phyloP scores from a whole-genome alignment of 1,284 basidiomycete species.

The Ustilago vetiveriae region DNA sequence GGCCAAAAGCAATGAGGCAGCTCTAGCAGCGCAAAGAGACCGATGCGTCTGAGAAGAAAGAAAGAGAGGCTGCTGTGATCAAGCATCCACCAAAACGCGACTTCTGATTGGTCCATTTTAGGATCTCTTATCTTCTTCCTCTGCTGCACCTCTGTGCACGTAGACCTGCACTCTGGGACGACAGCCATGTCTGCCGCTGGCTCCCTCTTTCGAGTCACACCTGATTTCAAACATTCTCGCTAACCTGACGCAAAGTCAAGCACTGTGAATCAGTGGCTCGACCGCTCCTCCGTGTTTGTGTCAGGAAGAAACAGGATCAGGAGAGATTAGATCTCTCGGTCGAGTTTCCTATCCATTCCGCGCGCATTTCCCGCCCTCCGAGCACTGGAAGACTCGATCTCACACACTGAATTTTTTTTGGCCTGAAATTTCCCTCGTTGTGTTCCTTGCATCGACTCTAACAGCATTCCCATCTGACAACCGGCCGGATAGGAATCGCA shows the following conservation, averaged over 20 bases:
- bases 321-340: constrained; percentile 39
- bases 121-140: constrained; percentile 1
- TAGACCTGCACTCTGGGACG: neutral
- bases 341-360: constrained; percentile 46
- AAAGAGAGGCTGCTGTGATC: no score
- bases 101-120: constrained; percentile 21
- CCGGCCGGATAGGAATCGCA: constrained; percentile 29
- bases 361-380: neutral
- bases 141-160: neutral
- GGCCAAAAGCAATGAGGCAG: no score
- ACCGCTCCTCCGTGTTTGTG: neutral
- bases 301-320: constrained; percentile 4
- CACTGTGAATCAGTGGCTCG: no score
- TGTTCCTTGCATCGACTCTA: neutral
- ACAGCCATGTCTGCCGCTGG: neutral
- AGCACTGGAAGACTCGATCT: neutral
- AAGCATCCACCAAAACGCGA: constrained; percentile 10
- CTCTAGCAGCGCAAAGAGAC: no score
- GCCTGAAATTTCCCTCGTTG: no score
- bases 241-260: constrained; percentile 29
- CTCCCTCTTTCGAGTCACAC: constrained; percentile 18
- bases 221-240: neutral
- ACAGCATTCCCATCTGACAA: no score
- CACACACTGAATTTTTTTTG: neutral
- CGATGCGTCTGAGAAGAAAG: no score